A percentile compares a stretch with the other conserved stretches of the same genome.
These are phyloP conservation scores for Thozetella sp. DNA, from an alignment of 495 filamentous ascomycete species.

Conservation along the genomic window DNA sequence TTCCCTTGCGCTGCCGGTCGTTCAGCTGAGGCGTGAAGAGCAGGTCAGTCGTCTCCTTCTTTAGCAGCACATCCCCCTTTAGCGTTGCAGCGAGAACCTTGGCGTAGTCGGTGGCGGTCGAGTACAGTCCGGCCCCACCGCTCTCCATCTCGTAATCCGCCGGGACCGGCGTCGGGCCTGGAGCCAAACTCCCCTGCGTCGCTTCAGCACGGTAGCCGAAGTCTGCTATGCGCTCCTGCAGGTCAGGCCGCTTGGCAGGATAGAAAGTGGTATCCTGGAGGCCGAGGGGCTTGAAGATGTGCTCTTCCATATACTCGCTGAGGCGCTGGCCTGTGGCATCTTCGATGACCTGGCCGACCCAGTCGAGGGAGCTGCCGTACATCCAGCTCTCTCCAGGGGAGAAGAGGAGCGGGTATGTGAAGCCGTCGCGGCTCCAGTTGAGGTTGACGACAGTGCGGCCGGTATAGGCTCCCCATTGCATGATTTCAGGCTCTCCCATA, in stretches of 20 bases:
- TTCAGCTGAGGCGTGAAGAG: not conserved
- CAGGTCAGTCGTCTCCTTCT: constrained; percentile 4
- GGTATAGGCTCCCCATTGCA: not conserved
- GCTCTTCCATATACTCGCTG: constrained; percentile 3
- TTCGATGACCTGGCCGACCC: constrained; percentile 1
- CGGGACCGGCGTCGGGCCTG: not conserved
- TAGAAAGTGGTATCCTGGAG: constrained; percentile 4
- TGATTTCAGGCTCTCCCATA: not conserved
- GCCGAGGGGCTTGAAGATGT: constrained; percentile 7
- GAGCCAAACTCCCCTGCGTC: not conserved
- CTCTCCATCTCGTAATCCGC: not conserved
- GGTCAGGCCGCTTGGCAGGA: not conserved
- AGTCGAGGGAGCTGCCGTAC: not conserved
- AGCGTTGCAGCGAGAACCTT: not conserved
- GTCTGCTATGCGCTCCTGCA: not conserved
- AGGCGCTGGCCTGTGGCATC: not conserved
- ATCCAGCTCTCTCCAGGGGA: constrained; percentile 5
- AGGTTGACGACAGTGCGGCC: not conserved
- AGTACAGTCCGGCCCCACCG: constrained; percentile 3
- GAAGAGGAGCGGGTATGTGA: not conserved
- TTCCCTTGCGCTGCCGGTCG: not conserved
- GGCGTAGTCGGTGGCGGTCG: constrained; percentile 2
- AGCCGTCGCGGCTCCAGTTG: not conserved
- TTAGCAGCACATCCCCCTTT: not conserved
- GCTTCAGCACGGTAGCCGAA: not conserved